Evolutionary conservation across 2,329 filamentous ascomycete species (phyloP).

Genomic region (Stagonosporopsis vannaccii): DNA sequence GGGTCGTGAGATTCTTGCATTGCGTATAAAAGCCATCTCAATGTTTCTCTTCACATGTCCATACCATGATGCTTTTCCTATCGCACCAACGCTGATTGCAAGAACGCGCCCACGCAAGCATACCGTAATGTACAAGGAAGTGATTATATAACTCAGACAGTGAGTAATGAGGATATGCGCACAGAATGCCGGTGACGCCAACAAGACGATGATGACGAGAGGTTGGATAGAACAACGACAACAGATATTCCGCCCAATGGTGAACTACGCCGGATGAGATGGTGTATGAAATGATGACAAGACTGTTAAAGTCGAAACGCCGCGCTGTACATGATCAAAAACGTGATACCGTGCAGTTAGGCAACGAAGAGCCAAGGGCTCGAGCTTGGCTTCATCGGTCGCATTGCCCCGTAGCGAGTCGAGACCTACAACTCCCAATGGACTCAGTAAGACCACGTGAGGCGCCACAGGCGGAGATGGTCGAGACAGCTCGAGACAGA

Average conservation of each 20-base stretch:
- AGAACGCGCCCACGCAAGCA: constrained; percentile 1
- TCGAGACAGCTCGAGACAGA: not conserved
- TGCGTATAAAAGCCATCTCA: constrained; percentile 5
- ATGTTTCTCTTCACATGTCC: not conserved
- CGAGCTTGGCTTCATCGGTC: not conserved
- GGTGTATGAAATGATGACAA: constrained; percentile 2
- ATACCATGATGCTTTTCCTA: constrained; percentile 9
- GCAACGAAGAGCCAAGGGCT: not conserved
- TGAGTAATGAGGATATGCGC: constrained; percentile 14
- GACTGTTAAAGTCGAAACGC: constrained; percentile 14
- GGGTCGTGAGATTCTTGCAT: constrained; percentile 17
- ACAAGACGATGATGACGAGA: not conserved
- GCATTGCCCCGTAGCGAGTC: not conserved
- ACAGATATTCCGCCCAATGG: constrained; percentile 11
- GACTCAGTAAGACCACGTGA: not conserved
- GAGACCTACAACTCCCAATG: not conserved
- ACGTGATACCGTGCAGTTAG: constrained; percentile 1
- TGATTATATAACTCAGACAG: constrained; percentile 16
- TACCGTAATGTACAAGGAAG: constrained; percentile 21
- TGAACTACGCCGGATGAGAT: constrained; percentile 8
- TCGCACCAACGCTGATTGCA: not conserved
- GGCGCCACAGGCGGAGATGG: not conserved
- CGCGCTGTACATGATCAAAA: constrained; percentile 18
- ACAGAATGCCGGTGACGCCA: constrained; percentile 17
- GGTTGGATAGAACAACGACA: not conserved